Base-by-base conservation (phyloP, 805 yeast genomes). In the Spathaspora gorwiae region DNA sequence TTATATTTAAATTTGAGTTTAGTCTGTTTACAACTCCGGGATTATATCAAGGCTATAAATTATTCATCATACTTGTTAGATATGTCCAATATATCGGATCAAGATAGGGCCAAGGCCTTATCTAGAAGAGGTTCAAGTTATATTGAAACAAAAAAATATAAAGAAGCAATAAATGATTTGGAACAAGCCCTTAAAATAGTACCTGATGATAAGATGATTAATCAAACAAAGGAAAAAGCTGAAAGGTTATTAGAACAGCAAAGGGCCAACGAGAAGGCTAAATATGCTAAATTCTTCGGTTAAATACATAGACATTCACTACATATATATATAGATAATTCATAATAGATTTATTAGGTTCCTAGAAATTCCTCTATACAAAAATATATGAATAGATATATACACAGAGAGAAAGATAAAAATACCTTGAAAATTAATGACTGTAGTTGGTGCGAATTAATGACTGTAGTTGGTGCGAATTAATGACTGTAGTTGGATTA, bases 211-310 rank as follows among this genome's bases (percentile, higher is more conserved):
- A 60, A 63, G 13, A 70, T 64, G 0, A 78, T 84, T 6, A 60
- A 56, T 12, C 60, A 55, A 24, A 84, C 78, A 49, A 54, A 79
- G 26, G 60, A 60, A 29, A 59, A 54, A 10, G 74, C 75, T 0
- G 73, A 78, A 48, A 56, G 54, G 7, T 30, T 69, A 24, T 52
- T 79, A 2, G 70, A 72, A 26, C 63, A 67, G 31, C 62, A 65
- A 34, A 81, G 78, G 56, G 67, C 70, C 35, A 70, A 68, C 12
- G 82, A 81, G 48, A 77, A 72, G 56, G 73, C 75, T 40, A 79
- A 72, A 47, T 77, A 80, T 50, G 75, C 88, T 13, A 84, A 80
- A 58, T 85, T 86, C 59, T 86, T 86, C 54, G 61, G 44, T 8
- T 67, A 51, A 47, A 14, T 27, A 27, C 41, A 48, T 35, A 35